These are phyloP conservation scores for Pontederia paniculata DNA, from an alignment of 176 grass and related monocot genomes.

Conservation along the genomic window DNA sequence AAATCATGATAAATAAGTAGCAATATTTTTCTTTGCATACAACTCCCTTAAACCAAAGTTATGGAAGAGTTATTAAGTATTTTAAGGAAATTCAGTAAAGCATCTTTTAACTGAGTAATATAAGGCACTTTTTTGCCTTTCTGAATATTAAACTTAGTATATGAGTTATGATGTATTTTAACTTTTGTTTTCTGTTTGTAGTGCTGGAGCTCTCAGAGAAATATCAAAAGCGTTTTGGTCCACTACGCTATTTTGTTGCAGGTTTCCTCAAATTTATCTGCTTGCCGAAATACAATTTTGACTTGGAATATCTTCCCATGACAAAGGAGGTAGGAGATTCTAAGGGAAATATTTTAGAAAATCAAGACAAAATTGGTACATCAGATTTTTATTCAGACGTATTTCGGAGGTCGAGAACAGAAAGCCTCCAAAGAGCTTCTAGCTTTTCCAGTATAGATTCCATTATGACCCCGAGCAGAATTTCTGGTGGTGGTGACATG, in stretches of 20 bases:
- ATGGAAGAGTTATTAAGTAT: no score
- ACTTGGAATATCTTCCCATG: conserved; percentile 68
- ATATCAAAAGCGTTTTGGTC: conserved; percentile 58
- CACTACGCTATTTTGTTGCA: conserved; percentile 61
- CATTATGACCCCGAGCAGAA: conserved; percentile 73
- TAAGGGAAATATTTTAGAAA: conserved; percentile 12
- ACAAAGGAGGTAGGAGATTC: conserved; percentile 25
- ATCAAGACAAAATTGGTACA: background rate
- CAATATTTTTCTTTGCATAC: background rate
- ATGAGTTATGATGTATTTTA: conserved; percentile 11
- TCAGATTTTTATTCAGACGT: background rate
- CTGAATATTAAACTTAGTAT: background rate
- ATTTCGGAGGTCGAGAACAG: conserved; percentile 5
- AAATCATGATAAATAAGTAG: no score
- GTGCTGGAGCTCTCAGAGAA: conserved; percentile 80
- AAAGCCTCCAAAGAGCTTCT: conserved; percentile 33
- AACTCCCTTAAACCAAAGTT: no score
- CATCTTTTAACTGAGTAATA: no score
- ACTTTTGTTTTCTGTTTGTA: conserved; percentile 19
- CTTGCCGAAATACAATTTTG: conserved; percentile 76
- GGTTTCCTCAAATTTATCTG: conserved; percentile 82
- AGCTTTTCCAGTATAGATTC: conserved; percentile 99
- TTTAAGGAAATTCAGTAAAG: no score
- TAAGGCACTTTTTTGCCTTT: no score
- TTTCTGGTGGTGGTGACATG: conserved; percentile 39